These are phyloP conservation scores for Penicillium macrosclerotiorum DNA, from an alignment of 495 filamentous ascomycete species.

Conservation along the genomic window DNA sequence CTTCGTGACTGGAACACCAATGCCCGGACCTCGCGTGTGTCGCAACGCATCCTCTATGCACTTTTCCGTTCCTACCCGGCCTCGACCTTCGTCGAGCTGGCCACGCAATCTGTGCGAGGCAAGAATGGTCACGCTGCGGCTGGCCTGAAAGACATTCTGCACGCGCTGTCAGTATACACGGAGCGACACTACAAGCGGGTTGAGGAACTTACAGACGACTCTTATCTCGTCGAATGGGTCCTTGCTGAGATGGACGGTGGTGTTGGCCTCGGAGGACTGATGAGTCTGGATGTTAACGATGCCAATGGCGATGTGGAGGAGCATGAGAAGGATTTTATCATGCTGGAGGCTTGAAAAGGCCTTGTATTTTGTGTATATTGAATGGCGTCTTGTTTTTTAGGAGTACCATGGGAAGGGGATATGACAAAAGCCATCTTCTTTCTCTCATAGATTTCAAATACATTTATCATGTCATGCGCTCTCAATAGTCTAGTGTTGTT, in stretches of 20 bases:
- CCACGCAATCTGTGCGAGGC: slow-evolving; percentile 37
- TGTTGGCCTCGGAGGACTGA: slow-evolving; percentile 41
- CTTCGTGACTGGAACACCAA: slow-evolving; percentile 97
- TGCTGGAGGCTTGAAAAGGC: slow-evolving; percentile 36
- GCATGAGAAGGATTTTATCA: slow-evolving; percentile 46
- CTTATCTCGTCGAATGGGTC: slow-evolving; percentile 90
- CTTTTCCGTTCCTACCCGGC: slow-evolving; percentile 77
- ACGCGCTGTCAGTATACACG: slow-evolving; percentile 80
- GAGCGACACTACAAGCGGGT: slow-evolving; percentile 86
- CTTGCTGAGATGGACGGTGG: slow-evolving; percentile 86
- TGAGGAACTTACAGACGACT: slow-evolving; percentile 90
- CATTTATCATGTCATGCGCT: not conserved
- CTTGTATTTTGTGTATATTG: slow-evolving; percentile 26
- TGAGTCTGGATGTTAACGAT: slow-evolving; percentile 13
- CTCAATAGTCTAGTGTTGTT: not conserved
- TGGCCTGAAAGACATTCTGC: slow-evolving; percentile 76
- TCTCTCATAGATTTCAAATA: slow-evolving; percentile 26
- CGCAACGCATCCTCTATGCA: slow-evolving; percentile 80
- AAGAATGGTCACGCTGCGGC: slow-evolving; percentile 49
- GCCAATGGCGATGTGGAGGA: slow-evolving; percentile 27
- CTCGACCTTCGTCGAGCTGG: slow-evolving; percentile 65
- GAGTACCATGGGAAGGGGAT: slow-evolving; percentile 24
- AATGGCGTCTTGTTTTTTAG: slow-evolving; percentile 28
- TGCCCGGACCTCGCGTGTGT: slow-evolving; percentile 76
- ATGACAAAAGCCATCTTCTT: slow-evolving; percentile 28